These are phyloP conservation scores for Backusella liffmaniae DNA, from an alignment of 192 early-diverging fungal species.

Conservation along the genomic window DNA sequence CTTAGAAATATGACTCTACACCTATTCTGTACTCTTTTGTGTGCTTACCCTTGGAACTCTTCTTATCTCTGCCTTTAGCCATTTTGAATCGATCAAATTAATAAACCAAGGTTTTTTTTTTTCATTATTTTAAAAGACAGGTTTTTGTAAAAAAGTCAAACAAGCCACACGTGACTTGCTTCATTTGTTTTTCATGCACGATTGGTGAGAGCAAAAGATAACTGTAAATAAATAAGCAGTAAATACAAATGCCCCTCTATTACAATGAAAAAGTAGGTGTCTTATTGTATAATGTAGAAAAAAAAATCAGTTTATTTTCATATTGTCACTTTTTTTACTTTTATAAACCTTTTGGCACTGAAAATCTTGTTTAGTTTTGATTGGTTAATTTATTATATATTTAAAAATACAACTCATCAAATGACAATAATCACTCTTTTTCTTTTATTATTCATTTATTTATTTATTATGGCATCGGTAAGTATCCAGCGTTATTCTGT, in stretches of 20 bases:
- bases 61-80: conserved; percentile 40
- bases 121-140: background rate
- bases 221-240: background rate
- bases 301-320: background rate
- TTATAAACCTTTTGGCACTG: background rate
- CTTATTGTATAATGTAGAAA: too few relatives aligned
- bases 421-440: background rate
- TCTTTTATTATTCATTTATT: background rate
- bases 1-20: background rate
- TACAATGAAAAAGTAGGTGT: too few relatives aligned
- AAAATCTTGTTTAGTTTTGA: background rate
- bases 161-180: conserved; percentile 6
- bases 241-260: too few relatives aligned
- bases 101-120: conserved; percentile 3
- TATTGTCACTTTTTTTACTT: background rate
- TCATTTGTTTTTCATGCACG: background rate
- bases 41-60: conserved; percentile 35
- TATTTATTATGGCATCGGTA: conserved; percentile 9
- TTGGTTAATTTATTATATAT: background rate
- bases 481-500: background rate
- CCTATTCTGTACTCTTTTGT: background rate
- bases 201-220: background rate
- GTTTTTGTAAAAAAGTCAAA: conserved; percentile 9
- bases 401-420: background rate
- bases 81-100: conserved; percentile 13